A percentile compares a stretch with the other conserved stretches of the same genome.
These are phyloP conservation scores for Echites panduratus DNA, from an alignment of 257 asterid genomes.

Conservation along the genomic window DNA sequence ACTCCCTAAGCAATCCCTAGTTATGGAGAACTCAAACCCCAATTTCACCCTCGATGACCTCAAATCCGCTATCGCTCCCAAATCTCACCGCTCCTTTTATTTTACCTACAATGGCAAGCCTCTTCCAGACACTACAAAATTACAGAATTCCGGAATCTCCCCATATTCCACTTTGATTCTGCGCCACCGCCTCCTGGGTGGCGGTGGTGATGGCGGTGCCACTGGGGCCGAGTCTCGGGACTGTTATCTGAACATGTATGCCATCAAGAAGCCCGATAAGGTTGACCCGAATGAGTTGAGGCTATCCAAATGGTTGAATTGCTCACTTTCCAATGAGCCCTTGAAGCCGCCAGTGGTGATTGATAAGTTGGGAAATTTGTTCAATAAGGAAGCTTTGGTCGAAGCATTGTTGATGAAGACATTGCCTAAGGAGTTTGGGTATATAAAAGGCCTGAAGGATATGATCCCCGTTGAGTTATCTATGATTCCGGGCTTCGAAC, in stretches of 20 bases:
- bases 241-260: conserved; percentile 86
- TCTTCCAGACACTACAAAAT: conserved; percentile 41
- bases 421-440: conserved; percentile 71
- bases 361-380: conserved; percentile 79
- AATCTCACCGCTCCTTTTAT: conserved; percentile 30
- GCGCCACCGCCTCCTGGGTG: conserved; percentile 55
- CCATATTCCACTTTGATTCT: conserved; percentile 57
- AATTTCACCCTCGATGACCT: conserved; percentile 50
- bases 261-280: conserved; percentile 74
- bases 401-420: conserved; percentile 79
- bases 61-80: conserved; percentile 39
- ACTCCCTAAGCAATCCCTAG: conserved; percentile 48
- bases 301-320: conserved; percentile 70
- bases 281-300: conserved; percentile 75
- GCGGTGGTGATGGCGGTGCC: conserved; percentile 98
- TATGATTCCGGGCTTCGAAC: conserved; percentile 39
- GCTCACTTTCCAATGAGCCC: conserved; percentile 79
- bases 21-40: conserved; percentile 41
- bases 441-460: conserved; percentile 90
- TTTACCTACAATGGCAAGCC: conserved; percentile 59
- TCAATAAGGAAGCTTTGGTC: conserved; percentile 80
- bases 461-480: conserved; percentile 64
- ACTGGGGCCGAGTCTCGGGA: conserved; percentile 95
- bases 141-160: conserved; percentile 27
- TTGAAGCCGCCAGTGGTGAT: conserved; percentile 70